A percentile compares a stretch with the other conserved stretches of the same genome.
Conservation (phyloP, 2,329 filamentous ascomycete species). For the Fusarium kyushuense region DNA sequence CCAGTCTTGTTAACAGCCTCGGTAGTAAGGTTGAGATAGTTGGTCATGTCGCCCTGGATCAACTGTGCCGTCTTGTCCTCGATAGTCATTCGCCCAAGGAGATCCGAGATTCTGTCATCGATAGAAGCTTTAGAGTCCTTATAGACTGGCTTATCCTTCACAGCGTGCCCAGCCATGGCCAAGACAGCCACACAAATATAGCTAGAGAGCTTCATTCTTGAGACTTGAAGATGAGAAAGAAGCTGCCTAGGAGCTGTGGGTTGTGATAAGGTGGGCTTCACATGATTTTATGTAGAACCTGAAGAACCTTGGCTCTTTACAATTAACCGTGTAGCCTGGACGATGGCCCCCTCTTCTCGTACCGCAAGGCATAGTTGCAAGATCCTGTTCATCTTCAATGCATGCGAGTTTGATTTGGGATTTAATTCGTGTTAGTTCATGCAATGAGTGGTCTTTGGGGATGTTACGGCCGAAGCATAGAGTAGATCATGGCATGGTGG, state of each 20-base stretch:
- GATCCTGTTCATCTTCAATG: conserved; percentile 9
- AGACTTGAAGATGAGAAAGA: conserved; percentile 11
- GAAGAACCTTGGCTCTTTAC: conserved; percentile 4
- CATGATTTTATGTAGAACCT: conserved; percentile 26
- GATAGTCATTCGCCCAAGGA: conserved; percentile 78
- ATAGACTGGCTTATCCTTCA: conserved; percentile 61
- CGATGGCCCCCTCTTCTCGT: conserved; percentile 1
- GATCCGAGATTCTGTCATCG: conserved; percentile 73
- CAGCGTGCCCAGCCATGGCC: conserved; percentile 43
- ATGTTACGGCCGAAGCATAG: conserved; percentile 10
- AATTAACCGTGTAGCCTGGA: conserved; percentile 41
- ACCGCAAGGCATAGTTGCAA: not conserved
- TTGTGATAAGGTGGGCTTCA: conserved; percentile 12
- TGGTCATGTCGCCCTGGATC: conserved; percentile 76
- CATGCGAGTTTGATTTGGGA: conserved; percentile 6
- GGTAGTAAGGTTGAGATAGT: conserved; percentile 77
- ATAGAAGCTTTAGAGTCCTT: conserved; percentile 72
- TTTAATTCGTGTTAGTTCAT: not conserved
- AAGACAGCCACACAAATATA: conserved; percentile 43
- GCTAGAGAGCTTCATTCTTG: conserved; percentile 50
- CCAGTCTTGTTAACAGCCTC: conserved; percentile 76
- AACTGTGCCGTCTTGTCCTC: conserved; percentile 79
- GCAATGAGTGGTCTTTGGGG: not conserved
- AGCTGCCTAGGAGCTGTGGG: conserved; percentile 11
- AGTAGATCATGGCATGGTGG: conserved; percentile 33